phyloP scores from a whole-genome alignment of 2,329 filamentous ascomycete species.

The Dryadomyces quercivorus region DNA sequence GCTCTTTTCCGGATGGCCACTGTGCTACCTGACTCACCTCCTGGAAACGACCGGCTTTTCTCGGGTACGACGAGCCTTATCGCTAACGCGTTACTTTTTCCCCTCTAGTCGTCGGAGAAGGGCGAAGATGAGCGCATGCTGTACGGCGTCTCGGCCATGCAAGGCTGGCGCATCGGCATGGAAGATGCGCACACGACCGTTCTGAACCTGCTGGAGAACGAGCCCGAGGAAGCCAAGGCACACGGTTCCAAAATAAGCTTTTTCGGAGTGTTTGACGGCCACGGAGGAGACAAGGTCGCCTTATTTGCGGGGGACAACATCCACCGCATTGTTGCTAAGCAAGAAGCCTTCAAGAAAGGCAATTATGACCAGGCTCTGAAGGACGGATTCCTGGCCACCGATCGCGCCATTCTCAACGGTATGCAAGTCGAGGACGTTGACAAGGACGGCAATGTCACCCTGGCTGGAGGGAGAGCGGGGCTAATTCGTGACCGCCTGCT shows the following conservation, averaged over 20 bases:
- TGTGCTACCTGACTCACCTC: background rate
- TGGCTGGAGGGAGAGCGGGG: background rate
- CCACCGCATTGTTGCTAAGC: slow-evolving; percentile 87
- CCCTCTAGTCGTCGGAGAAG: slow-evolving; percentile 63
- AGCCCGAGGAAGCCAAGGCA: slow-evolving; percentile 45
- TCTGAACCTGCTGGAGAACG: slow-evolving; percentile 64
- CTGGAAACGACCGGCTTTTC: background rate
- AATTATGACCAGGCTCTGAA: slow-evolving; percentile 94
- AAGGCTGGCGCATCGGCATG: slow-evolving; percentile 99
- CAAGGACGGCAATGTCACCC: background rate
- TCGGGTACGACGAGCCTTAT: background rate
- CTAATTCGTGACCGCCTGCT: background rate
- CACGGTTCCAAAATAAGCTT: slow-evolving; percentile 72
- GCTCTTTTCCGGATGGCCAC: background rate
- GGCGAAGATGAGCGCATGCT: slow-evolving; percentile 87
- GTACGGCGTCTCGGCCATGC: slow-evolving; percentile 96
- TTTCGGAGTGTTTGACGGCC: slow-evolving; percentile 96
- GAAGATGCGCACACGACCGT: slow-evolving; percentile 89
- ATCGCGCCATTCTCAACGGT: slow-evolving; percentile 93
- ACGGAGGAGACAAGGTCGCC: slow-evolving; percentile 94
- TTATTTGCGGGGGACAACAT: slow-evolving; percentile 86
- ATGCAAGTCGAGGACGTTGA: slow-evolving; percentile 17
- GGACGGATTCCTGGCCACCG: slow-evolving; percentile 92
- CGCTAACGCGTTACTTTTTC: slow-evolving; percentile 8
- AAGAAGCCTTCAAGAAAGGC: slow-evolving; percentile 82